Evolutionary conservation across 805 yeast genomes (phyloP).

Genomic region (Lipomyces sp.): DNA sequence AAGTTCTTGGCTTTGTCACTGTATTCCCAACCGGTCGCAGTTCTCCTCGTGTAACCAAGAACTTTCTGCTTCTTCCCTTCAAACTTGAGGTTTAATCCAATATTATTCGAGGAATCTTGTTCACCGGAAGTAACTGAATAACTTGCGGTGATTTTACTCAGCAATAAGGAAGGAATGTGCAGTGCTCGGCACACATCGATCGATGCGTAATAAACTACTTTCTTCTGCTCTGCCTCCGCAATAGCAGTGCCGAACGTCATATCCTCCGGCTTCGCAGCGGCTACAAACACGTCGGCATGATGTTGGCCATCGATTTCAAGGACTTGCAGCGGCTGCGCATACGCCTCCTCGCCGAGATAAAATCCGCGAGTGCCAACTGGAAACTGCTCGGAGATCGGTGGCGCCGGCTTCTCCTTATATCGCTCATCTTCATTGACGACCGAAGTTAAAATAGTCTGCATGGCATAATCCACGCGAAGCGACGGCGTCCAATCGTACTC

Average conservation of each 20-base stretch:
- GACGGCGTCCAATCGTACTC: slow-evolving; percentile 55
- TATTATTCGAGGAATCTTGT: slow-evolving; percentile 57
- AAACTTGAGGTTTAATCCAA: slow-evolving; percentile 85
- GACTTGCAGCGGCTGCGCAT: slow-evolving; percentile 71
- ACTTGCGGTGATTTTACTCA: slow-evolving; percentile 78
- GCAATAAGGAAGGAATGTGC: slow-evolving; percentile 62
- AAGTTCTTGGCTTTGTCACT: slow-evolving; percentile 74
- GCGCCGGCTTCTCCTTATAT: slow-evolving; percentile 70
- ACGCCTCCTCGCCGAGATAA: slow-evolving; percentile 83
- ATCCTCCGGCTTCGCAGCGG: slow-evolving; percentile 49
- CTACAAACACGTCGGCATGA: slow-evolving; percentile 42
- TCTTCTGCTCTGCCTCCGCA: slow-evolving; percentile 58
- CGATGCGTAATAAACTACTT: slow-evolving; percentile 66
- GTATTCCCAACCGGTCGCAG: slow-evolving; percentile 76
- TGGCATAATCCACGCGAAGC: slow-evolving; percentile 64
- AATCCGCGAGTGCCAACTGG: slow-evolving; percentile 74
- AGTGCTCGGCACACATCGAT: slow-evolving; percentile 64
- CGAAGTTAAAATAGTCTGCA: slow-evolving; percentile 76
- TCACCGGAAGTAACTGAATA: slow-evolving; percentile 62
- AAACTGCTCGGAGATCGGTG: slow-evolving; percentile 80
- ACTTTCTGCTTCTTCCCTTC: slow-evolving; percentile 81
- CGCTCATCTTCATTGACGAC: slow-evolving; percentile 77
- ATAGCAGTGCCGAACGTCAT: slow-evolving; percentile 68
- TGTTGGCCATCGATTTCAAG: slow-evolving; percentile 47
- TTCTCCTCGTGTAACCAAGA: slow-evolving; percentile 78